phyloP scores from a whole-genome alignment of 2,329 filamentous ascomycete genomes.

The Pseudocercospora eumusae region DNA sequence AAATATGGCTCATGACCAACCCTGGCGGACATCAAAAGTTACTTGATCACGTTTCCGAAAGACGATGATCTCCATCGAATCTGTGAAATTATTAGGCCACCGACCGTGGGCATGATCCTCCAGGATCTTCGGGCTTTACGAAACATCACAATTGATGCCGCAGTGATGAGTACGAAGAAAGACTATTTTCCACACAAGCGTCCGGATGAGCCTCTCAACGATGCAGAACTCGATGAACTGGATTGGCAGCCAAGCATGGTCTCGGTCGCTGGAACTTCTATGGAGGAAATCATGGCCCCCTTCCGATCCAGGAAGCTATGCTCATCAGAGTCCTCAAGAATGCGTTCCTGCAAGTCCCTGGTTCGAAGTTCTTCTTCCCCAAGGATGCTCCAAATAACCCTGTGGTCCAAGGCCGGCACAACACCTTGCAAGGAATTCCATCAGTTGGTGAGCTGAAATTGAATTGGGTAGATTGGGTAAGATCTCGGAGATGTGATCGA shows the following conservation, averaged over 20 bases:
- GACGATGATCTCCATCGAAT: constrained; percentile 54
- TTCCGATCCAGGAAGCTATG: constrained; percentile 35
- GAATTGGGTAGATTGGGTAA: constrained; percentile 53
- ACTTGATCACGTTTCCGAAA: constrained; percentile 49
- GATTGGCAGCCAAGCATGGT: constrained; percentile 44
- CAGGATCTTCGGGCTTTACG: constrained; percentile 53
- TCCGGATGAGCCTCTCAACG: constrained; percentile 40
- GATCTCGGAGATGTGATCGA: not conserved
- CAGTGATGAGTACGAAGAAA: constrained; percentile 46
- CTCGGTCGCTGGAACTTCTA: constrained; percentile 57
- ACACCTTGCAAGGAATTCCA: constrained; percentile 39
- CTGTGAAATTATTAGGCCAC: constrained; percentile 53
- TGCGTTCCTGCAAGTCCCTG: constrained; percentile 47
- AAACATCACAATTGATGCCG: constrained; percentile 50
- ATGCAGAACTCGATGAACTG: constrained; percentile 47
- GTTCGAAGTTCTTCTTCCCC: constrained; percentile 48
- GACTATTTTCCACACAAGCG: constrained; percentile 34
- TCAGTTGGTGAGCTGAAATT: constrained; percentile 42
- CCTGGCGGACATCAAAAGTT: constrained; percentile 42
- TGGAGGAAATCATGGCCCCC: constrained; percentile 46
- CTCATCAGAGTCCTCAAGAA: constrained; percentile 48
- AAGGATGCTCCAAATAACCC: constrained; percentile 43
- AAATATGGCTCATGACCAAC: constrained; percentile 57
- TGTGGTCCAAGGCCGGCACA: constrained; percentile 35
- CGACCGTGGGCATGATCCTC: constrained; percentile 46